phyloP scores from a whole-genome alignment of 257 asterid genomes.

The Henckelia pumila region DNA sequence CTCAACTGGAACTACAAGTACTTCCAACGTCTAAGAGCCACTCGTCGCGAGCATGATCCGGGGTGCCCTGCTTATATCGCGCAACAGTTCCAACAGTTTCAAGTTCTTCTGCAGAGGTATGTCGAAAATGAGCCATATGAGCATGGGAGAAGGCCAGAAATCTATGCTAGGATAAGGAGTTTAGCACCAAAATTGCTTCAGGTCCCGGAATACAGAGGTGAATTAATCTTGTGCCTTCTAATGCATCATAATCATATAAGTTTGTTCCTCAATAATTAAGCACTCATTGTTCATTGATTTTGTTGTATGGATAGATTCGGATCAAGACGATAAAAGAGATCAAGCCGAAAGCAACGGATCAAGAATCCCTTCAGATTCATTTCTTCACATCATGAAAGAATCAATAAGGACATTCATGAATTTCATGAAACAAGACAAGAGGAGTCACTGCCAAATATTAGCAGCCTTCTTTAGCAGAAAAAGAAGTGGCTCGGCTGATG shows the following conservation, averaged over 20 bases:
- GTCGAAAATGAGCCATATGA: slow-evolving; percentile 86
- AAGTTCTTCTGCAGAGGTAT: slow-evolving; percentile 73
- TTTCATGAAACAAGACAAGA: slow-evolving; percentile 79
- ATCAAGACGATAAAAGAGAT: slow-evolving; percentile 48
- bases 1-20: slow-evolving; percentile 82
- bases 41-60: slow-evolving; percentile 49
- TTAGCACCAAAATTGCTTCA: slow-evolving; percentile 81
- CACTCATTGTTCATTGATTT: background rate
- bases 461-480: slow-evolving; percentile 60
- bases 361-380: slow-evolving; percentile 77
- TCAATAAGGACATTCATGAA: slow-evolving; percentile 76
- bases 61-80: slow-evolving; percentile 85
- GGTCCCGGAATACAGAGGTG: slow-evolving; percentile 88
- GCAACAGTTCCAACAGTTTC: slow-evolving; percentile 85
- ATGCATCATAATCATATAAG: background rate
- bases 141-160: slow-evolving; percentile 71
- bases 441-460: slow-evolving; percentile 51
- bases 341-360: slow-evolving; percentile 41
- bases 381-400: slow-evolving; percentile 69
- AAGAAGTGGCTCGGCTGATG: slow-evolving; percentile 53
- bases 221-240: background rate
- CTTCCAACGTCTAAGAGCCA: slow-evolving; percentile 58
- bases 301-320: slow-evolving; percentile 40
- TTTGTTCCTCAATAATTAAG: too few relatives aligned
- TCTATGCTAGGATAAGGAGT: slow-evolving; percentile 73